These are phyloP conservation scores for Candida krabiensis DNA, from an alignment of 805 yeast species.

Conservation along the genomic window DNA sequence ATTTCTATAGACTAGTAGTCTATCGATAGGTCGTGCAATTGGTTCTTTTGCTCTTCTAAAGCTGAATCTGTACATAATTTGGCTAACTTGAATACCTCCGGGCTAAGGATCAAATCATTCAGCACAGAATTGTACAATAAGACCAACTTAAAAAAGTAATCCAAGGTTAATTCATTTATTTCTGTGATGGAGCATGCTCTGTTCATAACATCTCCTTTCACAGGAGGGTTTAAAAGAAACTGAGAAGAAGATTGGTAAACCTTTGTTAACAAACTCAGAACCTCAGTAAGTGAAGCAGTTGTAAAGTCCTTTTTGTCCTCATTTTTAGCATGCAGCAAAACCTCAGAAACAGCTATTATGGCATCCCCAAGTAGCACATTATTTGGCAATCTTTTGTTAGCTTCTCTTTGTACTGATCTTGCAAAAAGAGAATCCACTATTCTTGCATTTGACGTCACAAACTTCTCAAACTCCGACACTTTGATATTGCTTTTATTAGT, in stretches of 20 bases:
- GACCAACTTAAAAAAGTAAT: constrained; percentile 64
- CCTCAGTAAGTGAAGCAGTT: constrained; percentile 55
- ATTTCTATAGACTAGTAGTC: constrained; percentile 1
- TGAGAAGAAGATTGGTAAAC: constrained; percentile 56
- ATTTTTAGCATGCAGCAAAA: constrained; percentile 57
- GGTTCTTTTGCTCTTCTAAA: constrained; percentile 45
- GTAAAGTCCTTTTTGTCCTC: constrained; percentile 63
- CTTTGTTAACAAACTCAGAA: constrained; percentile 57
- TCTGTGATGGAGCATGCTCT: constrained; percentile 47
- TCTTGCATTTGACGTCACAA: constrained; percentile 7
- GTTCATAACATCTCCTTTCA: constrained; percentile 13
- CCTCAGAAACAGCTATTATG: constrained; percentile 57
- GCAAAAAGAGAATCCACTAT: constrained; percentile 38
- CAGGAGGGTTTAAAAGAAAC: constrained; percentile 41
- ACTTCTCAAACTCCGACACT: constrained; percentile 2
- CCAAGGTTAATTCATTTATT: constrained; percentile 63
- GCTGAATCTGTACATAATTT: constrained; percentile 73
- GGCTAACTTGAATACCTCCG: constrained; percentile 65
- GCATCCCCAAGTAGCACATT: constrained; percentile 62
- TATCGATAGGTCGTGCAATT: constrained; percentile 13
- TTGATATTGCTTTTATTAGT: background rate
- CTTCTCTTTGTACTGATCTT: constrained; percentile 47
- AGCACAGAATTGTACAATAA: constrained; percentile 60
- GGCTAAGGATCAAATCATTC: constrained; percentile 62
- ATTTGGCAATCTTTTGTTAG: constrained; percentile 59